Evolutionary conservation across 2,329 filamentous ascomycete genomes (phyloP).

Genomic region (Fusarium longipes): DNA sequence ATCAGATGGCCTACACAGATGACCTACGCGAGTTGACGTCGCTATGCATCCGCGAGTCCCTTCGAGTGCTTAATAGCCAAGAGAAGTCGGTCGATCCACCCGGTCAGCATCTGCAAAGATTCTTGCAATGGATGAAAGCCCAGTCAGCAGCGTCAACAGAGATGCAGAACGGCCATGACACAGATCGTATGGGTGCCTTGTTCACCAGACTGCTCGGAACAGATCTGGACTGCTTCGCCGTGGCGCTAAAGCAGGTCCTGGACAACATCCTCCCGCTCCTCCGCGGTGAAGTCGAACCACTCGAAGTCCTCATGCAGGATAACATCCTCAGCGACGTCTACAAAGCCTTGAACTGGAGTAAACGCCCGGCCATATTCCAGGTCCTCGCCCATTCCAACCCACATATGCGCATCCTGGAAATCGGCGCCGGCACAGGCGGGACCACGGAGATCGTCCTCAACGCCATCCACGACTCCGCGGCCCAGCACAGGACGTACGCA

Average conservation of each 20-base stretch:
- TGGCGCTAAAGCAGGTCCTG: slow-evolving; percentile 7
- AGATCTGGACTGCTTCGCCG: slow-evolving; percentile 8
- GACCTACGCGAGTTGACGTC: slow-evolving; percentile 7
- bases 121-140: slow-evolving; percentile 17
- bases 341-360: slow-evolving; percentile 7
- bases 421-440: slow-evolving; percentile 50
- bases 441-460: slow-evolving; percentile 48
- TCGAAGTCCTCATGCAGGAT: slow-evolving; percentile 18
- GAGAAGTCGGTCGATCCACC: background rate
- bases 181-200: slow-evolving; percentile 4
- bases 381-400: slow-evolving; percentile 27
- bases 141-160: slow-evolving; percentile 11
- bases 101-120: slow-evolving; percentile 8
- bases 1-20: slow-evolving; percentile 5
- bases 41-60: slow-evolving; percentile 8
- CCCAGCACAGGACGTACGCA: slow-evolving; percentile 8
- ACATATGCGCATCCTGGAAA: slow-evolving; percentile 43
- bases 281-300: slow-evolving; percentile 7
- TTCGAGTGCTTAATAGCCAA: slow-evolving; percentile 1
- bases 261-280: slow-evolving; percentile 18
- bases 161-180: slow-evolving; percentile 2
- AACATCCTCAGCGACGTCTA: slow-evolving; percentile 6
- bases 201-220: slow-evolving; percentile 4
- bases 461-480: slow-evolving; percentile 15
- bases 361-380: slow-evolving; percentile 4